A percentile compares a stretch with the other conserved stretches of the same genome.
Conservation (phyloP, 306 rosid genomes). For the Cicer judaicum region DNA sequence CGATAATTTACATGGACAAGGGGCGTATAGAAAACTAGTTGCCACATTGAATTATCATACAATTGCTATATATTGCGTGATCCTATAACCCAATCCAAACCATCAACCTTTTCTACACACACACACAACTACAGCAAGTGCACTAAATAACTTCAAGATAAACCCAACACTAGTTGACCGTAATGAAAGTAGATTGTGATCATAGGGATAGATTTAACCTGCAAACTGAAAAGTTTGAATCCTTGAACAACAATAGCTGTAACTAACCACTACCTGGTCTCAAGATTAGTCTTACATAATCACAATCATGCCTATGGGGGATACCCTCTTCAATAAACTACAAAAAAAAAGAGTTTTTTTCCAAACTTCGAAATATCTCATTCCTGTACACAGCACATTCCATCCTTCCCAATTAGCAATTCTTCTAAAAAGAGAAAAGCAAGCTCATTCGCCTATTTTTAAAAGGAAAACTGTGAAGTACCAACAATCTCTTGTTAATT, state of each 20-base stretch:
- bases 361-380: neutral
- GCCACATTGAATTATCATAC: conserved; percentile 5
- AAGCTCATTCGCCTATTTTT: neutral
- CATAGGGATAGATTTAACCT: neutral
- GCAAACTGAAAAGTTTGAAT: neutral
- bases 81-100: neutral
- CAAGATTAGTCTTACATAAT: neutral
- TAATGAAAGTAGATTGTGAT: neutral
- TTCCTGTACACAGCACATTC: neutral
- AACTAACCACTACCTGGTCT: neutral
- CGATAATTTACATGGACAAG: neutral
- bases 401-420: neutral
- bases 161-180: neutral
- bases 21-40: neutral
- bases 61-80: conserved; percentile 5
- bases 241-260: neutral
- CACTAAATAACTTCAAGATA: neutral
- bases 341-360: neutral
- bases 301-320: neutral
- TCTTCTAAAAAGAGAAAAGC: neutral
- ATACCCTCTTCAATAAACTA: neutral
- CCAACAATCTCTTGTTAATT: neutral
- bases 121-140: neutral
- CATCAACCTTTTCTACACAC: neutral
- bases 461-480: neutral